Conservation (phyloP, 305 asterid genomes). For the Fraxinus albicans region DNA sequence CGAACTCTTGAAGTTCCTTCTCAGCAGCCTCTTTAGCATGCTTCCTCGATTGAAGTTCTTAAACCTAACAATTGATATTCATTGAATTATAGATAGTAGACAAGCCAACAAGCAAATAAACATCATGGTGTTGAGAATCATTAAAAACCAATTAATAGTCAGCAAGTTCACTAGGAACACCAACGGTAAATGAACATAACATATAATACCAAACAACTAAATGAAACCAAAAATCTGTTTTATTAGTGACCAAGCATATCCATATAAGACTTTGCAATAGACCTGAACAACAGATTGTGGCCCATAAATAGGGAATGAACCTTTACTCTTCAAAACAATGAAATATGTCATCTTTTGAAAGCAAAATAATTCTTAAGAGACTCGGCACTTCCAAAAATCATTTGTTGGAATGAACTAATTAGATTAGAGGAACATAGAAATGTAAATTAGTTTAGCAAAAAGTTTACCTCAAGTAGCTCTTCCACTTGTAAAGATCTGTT, state of each 20-base stretch:
- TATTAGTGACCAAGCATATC: conserved; percentile 2
- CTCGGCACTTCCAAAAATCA: conserved; percentile 89
- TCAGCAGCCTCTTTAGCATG: conserved; percentile 67
- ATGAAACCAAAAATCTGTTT: neutral
- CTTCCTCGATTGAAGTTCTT: conserved; percentile 69
- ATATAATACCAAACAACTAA: conserved; percentile 5
- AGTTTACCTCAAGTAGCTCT: conserved; percentile 78
- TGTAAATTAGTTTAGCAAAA: conserved; percentile 23
- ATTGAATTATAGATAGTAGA: conserved; percentile 12
- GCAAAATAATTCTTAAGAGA: conserved; percentile 88
- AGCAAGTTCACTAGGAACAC: neutral
- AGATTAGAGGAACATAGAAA: conserved; percentile 39
- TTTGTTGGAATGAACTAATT: conserved; percentile 54
- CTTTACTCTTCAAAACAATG: conserved; percentile 58
- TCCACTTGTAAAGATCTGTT: conserved; percentile 62
- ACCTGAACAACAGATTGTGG: conserved; percentile 80
- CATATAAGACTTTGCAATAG: conserved; percentile 8
- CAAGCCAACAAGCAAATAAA: conserved; percentile 1
- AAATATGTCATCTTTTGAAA: conserved; percentile 78
- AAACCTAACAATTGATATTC: conserved; percentile 52
- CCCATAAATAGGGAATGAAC: conserved; percentile 65
- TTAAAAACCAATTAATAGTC: conserved; percentile 4
- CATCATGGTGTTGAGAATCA: conserved; percentile 3
- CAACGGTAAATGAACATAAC: neutral
- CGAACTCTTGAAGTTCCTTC: conserved; percentile 69